phyloP scores from a whole-genome alignment of 2,329 filamentous ascomycete species.

The Amphichorda felina region DNA sequence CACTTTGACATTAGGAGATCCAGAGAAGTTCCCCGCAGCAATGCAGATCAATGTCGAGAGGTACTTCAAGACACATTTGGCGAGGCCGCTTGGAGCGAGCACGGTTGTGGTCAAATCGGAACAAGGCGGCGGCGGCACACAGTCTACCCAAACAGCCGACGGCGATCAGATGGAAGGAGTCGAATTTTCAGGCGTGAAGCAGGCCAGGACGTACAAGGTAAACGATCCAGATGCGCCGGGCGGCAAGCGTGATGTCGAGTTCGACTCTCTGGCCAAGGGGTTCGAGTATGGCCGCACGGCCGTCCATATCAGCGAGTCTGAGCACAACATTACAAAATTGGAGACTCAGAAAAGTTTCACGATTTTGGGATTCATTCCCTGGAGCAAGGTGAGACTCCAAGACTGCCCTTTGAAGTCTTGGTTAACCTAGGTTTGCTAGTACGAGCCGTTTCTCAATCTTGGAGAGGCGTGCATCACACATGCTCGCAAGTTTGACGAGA shows the following conservation, averaged over 20 bases:
- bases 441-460: constrained; percentile 76
- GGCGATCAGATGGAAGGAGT: constrained; percentile 35
- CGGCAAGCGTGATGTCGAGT: constrained; percentile 70
- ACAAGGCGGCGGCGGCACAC: constrained; percentile 25
- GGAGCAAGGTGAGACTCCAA: constrained; percentile 42
- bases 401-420: background rate
- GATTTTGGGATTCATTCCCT: constrained; percentile 76
- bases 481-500: constrained; percentile 66
- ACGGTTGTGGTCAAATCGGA: constrained; percentile 55
- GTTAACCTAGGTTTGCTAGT: constrained; percentile 30
- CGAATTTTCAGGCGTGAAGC: constrained; percentile 60
- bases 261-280: constrained; percentile 79
- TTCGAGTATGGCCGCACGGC: constrained; percentile 90
- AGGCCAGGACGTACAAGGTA: constrained; percentile 69
- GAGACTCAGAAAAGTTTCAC: constrained; percentile 66
- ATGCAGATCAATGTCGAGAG: constrained; percentile 79
- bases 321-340: constrained; percentile 79
- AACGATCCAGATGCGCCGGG: constrained; percentile 63
- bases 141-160: constrained; percentile 38
- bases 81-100: constrained; percentile 63
- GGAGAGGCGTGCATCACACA: constrained; percentile 70
- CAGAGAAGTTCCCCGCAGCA: constrained; percentile 59
- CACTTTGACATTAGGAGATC: constrained; percentile 66
- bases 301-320: constrained; percentile 77
- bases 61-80: constrained; percentile 76